phyloP scores from a whole-genome alignment of 2,329 filamentous ascomycete species.

The Orbilia blumenaviensis region DNA sequence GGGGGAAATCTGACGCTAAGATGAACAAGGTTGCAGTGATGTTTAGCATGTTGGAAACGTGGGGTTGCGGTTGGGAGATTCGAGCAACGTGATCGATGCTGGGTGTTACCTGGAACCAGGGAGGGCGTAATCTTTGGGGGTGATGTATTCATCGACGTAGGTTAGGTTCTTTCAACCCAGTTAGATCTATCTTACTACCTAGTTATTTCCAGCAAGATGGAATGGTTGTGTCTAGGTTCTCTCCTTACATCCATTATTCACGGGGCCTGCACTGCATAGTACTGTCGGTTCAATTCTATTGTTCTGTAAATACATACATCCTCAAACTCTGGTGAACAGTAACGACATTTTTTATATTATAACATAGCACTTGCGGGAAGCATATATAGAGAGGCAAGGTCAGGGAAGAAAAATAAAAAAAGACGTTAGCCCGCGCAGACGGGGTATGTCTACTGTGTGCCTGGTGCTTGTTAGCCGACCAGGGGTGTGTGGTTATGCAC shows the following conservation, averaged over 20 bases:
- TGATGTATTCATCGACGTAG: too few relatives aligned
- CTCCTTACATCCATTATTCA: neutral
- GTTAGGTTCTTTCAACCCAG: too few relatives aligned
- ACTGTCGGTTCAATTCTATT: slow-evolving; percentile 11
- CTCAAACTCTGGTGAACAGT: neutral
- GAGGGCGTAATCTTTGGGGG: neutral
- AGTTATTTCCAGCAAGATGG: too few relatives aligned
- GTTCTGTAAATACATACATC: neutral
- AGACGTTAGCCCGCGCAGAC: slow-evolving; percentile 4
- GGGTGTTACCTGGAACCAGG: neutral
- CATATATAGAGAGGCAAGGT: neutral
- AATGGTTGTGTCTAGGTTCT: too few relatives aligned
- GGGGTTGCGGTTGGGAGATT: neutral
- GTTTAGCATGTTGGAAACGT: slow-evolving; percentile 12
- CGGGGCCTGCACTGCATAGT: neutral
- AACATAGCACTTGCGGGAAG: slow-evolving; percentile 1
- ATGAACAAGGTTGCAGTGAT: neutral
- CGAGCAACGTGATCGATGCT: neutral
- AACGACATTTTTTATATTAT: slow-evolving; percentile 17
- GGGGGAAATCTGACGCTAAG: slow-evolving; percentile 8
- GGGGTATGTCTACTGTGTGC: neutral
- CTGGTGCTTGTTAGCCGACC: slow-evolving; percentile 10
- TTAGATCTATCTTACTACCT: too few relatives aligned
- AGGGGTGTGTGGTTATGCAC: neutral
- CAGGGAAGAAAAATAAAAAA: neutral